Base-by-base conservation (phyloP, 2,329 filamentous ascomycete species). In the Pseudocercospora crystallina region DNA sequence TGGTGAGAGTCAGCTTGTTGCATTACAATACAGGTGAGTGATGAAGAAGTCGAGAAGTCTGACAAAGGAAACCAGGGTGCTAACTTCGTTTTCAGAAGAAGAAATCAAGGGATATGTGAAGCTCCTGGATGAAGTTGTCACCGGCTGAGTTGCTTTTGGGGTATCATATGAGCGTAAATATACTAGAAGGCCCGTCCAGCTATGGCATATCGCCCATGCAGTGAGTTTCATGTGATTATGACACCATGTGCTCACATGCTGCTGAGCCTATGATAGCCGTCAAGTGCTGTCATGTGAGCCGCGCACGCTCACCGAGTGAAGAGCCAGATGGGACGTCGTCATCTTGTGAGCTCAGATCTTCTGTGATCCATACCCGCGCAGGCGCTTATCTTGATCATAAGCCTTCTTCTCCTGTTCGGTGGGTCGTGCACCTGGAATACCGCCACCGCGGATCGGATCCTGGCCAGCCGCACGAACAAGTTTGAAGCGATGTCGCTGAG, bases 1-100 rank as follows among this genome's bases (percentile, higher is more conserved):
- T 89, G 8, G 77, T 86, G 4, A 76, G 86, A 56, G 82, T 88
- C n/a, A 87, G 83, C 60, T 76, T 88, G 74, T 78, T 86, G 47
- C 85, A 89, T 68, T 89, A 89, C 63, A 26, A 37, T 26, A 42
- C 51, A 78, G 81, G 20, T 26, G 20, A 26, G 20, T 26, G 20
- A 26, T 26, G 20, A 26, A 7, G 4, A 26, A 4, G 20, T 26
- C 20, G 3, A 7, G 7, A 26, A 26, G n/a, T n/a, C n/a, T 26
- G 20, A 26, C 20, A 7, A 26, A 4, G 20, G 20, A 7, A 7
- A 26, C 4, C 20, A 7, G 20, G 7, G 7, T 88, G 74, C 78
- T 86, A 47, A 85, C 89, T 68, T 89, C 89, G 63, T 15, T 33
- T 17, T 40, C 51, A 78, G 81, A 81, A 58, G 78, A 82, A 2